These are phyloP conservation scores for Cryptosporidium meleagridis DNA, from an alignment of 169 alveolate species.

Conservation along the genomic window DNA sequence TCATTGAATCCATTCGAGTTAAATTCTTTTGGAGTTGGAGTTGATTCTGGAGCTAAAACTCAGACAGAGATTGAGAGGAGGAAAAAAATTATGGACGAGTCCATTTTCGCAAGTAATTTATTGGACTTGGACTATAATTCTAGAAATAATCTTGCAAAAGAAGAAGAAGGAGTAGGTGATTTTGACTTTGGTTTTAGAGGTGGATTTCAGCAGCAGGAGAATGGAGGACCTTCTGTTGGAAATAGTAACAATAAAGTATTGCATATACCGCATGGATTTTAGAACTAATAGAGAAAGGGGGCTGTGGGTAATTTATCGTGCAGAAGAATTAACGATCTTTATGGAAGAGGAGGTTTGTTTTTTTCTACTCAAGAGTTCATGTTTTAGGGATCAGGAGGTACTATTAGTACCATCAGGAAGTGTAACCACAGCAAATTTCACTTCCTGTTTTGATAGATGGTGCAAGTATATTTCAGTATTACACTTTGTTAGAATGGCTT, in stretches of 20 bases:
- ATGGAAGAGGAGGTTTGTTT: too few relatives aligned
- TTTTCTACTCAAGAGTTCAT: too few relatives aligned
- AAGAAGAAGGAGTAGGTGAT: background rate
- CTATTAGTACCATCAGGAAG: background rate
- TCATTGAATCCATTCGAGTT: slow-evolving; percentile 14
- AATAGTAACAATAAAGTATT: background rate
- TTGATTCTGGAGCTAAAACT: background rate
- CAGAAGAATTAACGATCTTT: background rate
- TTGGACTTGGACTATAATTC: background rate
- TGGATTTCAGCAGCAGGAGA: background rate
- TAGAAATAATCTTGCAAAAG: background rate
- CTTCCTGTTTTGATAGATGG: background rate
- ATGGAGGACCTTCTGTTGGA: background rate
- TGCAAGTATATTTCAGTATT: background rate
- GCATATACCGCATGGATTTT: slow-evolving; percentile 36
- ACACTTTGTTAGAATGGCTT: background rate
- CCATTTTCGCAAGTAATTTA: background rate
- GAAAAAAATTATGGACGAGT: background rate
- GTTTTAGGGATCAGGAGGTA: background rate
- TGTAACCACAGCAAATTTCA: background rate
- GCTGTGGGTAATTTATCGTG: too few relatives aligned
- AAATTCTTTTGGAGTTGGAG: too few relatives aligned
- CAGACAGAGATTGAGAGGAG: background rate
- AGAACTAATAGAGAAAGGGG: background rate
- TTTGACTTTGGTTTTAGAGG: too few relatives aligned